A percentile compares a stretch with the other conserved stretches of the same genome.
Conservation (phyloP, 73 alveolate species). For the Halteria grandinella region DNA sequence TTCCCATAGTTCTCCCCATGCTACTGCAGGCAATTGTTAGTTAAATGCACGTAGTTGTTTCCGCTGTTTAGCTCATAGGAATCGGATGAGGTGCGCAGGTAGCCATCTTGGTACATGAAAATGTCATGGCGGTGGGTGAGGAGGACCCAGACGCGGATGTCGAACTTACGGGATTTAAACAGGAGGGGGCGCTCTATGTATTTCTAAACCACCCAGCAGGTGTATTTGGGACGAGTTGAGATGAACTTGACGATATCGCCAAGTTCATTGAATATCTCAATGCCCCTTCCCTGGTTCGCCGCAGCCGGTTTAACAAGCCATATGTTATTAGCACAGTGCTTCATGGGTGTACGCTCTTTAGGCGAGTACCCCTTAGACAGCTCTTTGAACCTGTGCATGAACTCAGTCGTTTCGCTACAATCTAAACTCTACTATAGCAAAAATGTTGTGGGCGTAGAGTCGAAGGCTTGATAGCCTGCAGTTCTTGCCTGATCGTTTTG, state of each 20-base stretch:
- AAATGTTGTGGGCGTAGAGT: slow-evolving; percentile 73
- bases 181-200: slow-evolving; percentile 78
- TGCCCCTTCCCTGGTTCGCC: slow-evolving; percentile 51
- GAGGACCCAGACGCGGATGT: slow-evolving; percentile 76
- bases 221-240: neutral
- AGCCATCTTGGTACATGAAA: slow-evolving; percentile 84
- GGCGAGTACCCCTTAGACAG: slow-evolving; percentile 55
- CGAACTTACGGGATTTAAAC: slow-evolving; percentile 69
- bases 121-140: slow-evolving; percentile 27
- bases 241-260: slow-evolving; percentile 30
- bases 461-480: slow-evolving; percentile 32
- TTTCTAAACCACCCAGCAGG: slow-evolving; percentile 70
- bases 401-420: slow-evolving; percentile 44
- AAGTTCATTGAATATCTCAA: slow-evolving; percentile 19
- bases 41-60: slow-evolving; percentile 82
- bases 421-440: slow-evolving; percentile 41
- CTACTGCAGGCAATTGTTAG: slow-evolving; percentile 86
- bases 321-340: slow-evolving; percentile 80
- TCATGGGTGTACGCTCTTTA: slow-evolving; percentile 71
- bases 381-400: slow-evolving; percentile 58
- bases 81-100: slow-evolving; percentile 81
- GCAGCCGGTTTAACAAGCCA: slow-evolving; percentile 90
- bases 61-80: slow-evolving; percentile 62
- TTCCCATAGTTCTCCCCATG: slow-evolving; percentile 68
- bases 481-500: slow-evolving; percentile 11